Evolutionary conservation across 371 early-diverging fungal species (phyloP).

Genomic region (Mucor circinelloides): DNA sequence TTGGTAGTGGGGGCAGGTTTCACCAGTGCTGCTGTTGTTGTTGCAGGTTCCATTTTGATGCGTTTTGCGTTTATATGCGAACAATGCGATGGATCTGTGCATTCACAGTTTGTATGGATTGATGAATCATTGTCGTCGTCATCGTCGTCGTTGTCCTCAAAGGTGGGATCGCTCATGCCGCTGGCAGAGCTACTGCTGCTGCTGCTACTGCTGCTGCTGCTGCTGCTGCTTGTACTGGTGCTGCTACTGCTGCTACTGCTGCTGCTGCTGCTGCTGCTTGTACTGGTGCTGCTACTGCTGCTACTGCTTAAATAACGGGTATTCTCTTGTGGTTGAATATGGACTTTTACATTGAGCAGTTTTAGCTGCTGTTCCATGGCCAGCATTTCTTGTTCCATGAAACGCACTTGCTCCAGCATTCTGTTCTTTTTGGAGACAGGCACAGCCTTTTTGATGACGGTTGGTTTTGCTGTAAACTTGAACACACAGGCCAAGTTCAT

Average conservation of each 20-base stretch:
- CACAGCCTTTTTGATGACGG: slow-evolving; percentile 31
- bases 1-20: neutral
- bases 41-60: neutral
- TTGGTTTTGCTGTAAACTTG: slow-evolving; percentile 42
- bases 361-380: slow-evolving; percentile 32
- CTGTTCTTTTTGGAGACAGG: slow-evolving; percentile 37
- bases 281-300: neutral
- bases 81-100: slow-evolving; percentile 11
- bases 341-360: slow-evolving; percentile 18
- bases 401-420: slow-evolving; percentile 35
- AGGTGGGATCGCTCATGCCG: no score
- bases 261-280: neutral
- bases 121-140: neutral
- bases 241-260: neutral
- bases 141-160: no score
- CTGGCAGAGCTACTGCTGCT: neutral
- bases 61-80: slow-evolving; percentile 1
- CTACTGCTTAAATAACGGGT: neutral
- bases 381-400: slow-evolving; percentile 34
- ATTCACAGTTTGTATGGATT: neutral
- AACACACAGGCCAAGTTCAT: slow-evolving; percentile 43
- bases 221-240: neutral
- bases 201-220: neutral
- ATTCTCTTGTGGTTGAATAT: neutral
- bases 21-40: neutral